Conservation (phyloP, 345 rosid species). For the Erucastrum elatum region DNA sequence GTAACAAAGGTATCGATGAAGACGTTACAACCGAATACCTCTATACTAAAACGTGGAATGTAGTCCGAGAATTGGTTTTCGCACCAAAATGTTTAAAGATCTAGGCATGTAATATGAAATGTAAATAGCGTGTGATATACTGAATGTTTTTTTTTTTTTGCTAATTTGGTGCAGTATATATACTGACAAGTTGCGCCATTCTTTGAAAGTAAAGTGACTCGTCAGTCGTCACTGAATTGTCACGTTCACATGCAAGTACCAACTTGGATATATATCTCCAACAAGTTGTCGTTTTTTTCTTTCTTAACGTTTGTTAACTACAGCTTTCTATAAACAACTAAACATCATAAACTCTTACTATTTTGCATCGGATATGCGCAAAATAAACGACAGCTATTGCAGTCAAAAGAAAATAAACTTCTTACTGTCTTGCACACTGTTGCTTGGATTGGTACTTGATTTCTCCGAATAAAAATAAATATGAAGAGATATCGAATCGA, state of each 20-base stretch:
- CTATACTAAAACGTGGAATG: no score
- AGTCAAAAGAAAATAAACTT: not conserved
- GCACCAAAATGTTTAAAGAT: no score
- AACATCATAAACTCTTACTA: not conserved
- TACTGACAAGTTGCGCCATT: not conserved
- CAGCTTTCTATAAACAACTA: not conserved
- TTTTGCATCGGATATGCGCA: not conserved
- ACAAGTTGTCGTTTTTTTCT: not conserved
- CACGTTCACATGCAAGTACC: conserved; percentile 18
- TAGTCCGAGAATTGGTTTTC: no score
- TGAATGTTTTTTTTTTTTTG: not conserved
- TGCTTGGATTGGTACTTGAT: not conserved
- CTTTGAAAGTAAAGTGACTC: conserved; percentile 22
- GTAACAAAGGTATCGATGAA: no score
- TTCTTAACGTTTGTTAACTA: not conserved
- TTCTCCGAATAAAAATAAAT: not conserved
- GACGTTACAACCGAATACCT: no score
- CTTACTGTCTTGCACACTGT: no score
- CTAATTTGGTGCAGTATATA: no score
- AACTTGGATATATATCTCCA: not conserved
- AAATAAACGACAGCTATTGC: not conserved
- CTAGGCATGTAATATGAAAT: not conserved
- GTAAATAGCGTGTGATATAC: conserved; percentile 4
- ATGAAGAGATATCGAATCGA: not conserved
- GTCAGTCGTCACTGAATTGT: conserved; percentile 14